Evolutionary conservation across 179 eudicot species (phyloP), one percentile per base, ranked within the genome.

Genomic region (Nepenthes alata): DNA sequence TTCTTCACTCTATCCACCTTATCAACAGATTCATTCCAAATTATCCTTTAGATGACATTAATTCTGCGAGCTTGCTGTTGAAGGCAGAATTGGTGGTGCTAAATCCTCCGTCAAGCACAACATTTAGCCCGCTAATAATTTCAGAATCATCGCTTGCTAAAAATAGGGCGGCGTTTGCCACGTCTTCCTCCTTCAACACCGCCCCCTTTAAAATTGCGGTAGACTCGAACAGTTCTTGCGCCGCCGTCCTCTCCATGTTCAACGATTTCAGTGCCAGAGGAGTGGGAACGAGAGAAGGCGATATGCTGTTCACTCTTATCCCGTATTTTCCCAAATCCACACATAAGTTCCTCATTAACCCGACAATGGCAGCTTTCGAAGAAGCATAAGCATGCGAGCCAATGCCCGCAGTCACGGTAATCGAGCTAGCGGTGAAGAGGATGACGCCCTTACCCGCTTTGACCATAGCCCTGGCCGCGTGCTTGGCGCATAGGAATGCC

Each of bases 381-480:
- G 72, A 59, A 0, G 74, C 57, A 65, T 82, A 81, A 1, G 81
- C 73, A 47, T 81, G 75, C 5, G 75, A 16, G 25, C 49, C 58
- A 1, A 37, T 3, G 4, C 83, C 80, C 0, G 56, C 65, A 4
- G 58, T 11, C 7, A 67, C 61, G 0, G 83, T 60, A 0, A 75
- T 73, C 0, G 65, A 0, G 51, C 81, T 81, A 0, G 74, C 65
- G 0, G 81, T 74, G 70, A 79, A 78, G 0, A 81, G 35, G 15
- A 79, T 79, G 11, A 71, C 68, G 1, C 83, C 86, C 2, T 55
- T 69, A 6, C 69, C 71, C 0, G 47, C 52, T 1, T 78, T 81
- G 58, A 72, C 67, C 84, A 80, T 80, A 3, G 67, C 81, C 47
- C 73, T 47, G 0, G 87, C 84, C 0, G 87, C 82, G 1, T 79